Evolutionary conservation across 352 stramenopile genomes (phyloP).

Genomic region (Pythium plurisporium): DNA sequence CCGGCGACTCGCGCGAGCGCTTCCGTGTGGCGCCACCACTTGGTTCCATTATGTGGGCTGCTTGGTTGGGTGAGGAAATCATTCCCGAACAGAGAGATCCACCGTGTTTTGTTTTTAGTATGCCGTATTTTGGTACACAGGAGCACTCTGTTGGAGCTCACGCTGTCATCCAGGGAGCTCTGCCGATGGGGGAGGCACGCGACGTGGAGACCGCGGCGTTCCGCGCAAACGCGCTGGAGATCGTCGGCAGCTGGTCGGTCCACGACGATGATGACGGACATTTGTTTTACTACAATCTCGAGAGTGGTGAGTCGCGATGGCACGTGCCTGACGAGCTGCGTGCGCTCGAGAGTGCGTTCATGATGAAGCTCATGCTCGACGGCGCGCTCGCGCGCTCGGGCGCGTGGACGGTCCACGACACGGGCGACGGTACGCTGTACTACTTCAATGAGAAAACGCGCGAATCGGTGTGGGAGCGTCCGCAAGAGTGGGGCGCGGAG

Average conservation of each 20-base stretch:
- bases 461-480: constrained; percentile 66
- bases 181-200: background rate
- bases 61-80: no score
- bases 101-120: background rate
- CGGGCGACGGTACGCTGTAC: constrained; percentile 67
- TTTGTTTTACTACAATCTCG: constrained; percentile 74
- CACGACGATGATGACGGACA: constrained; percentile 68
- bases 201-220: constrained; percentile 23
- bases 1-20: background rate
- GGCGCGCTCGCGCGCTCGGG: constrained; percentile 58
- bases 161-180: no score
- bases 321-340: constrained; percentile 41
- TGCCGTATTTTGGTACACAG: background rate
- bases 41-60: no score
- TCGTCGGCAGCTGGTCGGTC: constrained; percentile 61
- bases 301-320: constrained; percentile 52
- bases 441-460: constrained; percentile 77
- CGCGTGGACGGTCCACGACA: constrained; percentile 66
- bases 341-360: constrained; percentile 58
- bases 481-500: constrained; percentile 46
- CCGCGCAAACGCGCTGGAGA: constrained; percentile 51
- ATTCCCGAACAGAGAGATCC: no score
- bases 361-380: constrained; percentile 85
- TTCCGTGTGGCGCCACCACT: background rate
- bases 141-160: no score